Base-by-base conservation (phyloP, 1,284 basidiomycete genomes). In the Fomes fomentarius region DNA sequence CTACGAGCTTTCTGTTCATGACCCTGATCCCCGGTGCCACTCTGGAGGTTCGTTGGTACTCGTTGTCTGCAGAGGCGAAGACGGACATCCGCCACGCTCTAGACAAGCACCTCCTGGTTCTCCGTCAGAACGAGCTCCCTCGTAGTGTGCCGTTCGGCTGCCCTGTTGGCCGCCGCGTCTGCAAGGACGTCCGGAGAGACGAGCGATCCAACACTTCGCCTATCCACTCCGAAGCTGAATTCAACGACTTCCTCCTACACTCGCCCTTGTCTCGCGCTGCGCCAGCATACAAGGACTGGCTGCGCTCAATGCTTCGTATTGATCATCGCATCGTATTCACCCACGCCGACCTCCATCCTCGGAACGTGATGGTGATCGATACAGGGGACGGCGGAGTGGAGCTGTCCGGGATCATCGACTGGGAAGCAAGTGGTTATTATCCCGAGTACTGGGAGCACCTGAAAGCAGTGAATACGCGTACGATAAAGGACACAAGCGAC, bases 391-490 rank as follows among this genome's bases (percentile, higher is more conserved):
- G 51, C 25, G 54, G 22, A 11, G 50, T 56, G 8, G 39, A 35
- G 17, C 44, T 61, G 11, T 48, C 58, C 2, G 66, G 64, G 3
- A 62, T 70, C 38, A 51, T 70, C 30, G 69, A 70, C 45, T 70
- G 69, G 69, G 68, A 69, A 39, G 41, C 50, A 11, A 56, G 63
- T 30, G 68, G 69, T 12, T 71, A 47, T 28, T 69, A 68, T 55
- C 68, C 69, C 2, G 66, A 69, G 47, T 66, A 71, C 43, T 69
- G 68, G 69, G 69, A 69, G 35, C 28, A 53, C 12, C 28, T 65
- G 22, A 71, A 70, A 55, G 69, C 67, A 35, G 11, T 66, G 43
- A 67, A 67, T 49, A 60, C 52, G 28, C 45, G 65, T 15, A 33
- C 44, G 6, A 39, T 50, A 2, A 51, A 46, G 10, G 65, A 69